These are phyloP conservation scores for Agrocybe praecox DNA, from an alignment of 768 basidiomycete species.

Conservation along the genomic window DNA sequence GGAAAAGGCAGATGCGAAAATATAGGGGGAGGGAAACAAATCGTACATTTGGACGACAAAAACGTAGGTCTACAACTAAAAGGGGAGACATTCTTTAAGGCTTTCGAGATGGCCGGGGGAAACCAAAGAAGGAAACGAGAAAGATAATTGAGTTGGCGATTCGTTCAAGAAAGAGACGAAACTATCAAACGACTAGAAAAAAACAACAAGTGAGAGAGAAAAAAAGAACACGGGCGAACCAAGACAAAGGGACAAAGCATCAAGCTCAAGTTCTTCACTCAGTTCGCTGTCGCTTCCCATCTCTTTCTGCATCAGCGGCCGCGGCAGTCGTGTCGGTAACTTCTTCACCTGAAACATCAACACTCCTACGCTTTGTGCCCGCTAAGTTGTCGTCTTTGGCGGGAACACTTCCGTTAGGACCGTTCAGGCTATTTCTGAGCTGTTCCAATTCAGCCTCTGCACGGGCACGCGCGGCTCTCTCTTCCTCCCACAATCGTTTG, in stretches of 20 bases:
- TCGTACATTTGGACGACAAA: not conserved
- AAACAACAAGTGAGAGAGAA: conserved; percentile 4
- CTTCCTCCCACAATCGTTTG: conserved; percentile 81
- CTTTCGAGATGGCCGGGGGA: not conserved
- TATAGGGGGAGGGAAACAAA: not conserved
- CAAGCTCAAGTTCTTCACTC: conserved; percentile 31
- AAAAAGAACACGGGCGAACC: conserved; percentile 1
- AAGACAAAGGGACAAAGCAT: conserved; percentile 4
- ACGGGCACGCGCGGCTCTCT: conserved; percentile 59
- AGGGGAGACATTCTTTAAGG: not conserved
- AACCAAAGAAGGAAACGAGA: not conserved
- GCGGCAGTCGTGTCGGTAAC: conserved; percentile 19
- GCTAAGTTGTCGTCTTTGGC: conserved; percentile 22
- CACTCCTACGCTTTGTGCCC: conserved; percentile 38
- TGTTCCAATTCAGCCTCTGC: conserved; percentile 67
- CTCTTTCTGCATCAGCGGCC: conserved; percentile 30
- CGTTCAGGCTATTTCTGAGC: conserved; percentile 39
- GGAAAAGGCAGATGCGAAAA: no score
- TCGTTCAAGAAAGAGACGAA: not conserved
- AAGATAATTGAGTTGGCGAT: not conserved
- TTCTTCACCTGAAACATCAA: conserved; percentile 39
- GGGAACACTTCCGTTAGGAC: conserved; percentile 3
- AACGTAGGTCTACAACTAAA: not conserved
- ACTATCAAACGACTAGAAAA: not conserved
- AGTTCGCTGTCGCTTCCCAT: conserved; percentile 43